Evolutionary conservation across 306 rosid genomes (phyloP), one percentile per base, ranked within the genome.

Genomic region (Castanospermum australe): DNA sequence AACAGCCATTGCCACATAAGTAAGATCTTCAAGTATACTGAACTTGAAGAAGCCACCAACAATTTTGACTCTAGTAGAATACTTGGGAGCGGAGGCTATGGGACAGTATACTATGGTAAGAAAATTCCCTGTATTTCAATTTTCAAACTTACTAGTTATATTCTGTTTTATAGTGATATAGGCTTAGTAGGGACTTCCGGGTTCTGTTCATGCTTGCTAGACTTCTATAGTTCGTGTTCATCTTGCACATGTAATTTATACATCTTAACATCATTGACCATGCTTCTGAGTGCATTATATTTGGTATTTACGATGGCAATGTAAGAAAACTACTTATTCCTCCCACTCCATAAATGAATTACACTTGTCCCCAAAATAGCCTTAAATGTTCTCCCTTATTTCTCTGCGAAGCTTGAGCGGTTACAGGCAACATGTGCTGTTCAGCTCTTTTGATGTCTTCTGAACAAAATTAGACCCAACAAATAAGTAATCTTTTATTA

Each of bases 61-160:
- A 72, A 77, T 10, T 85, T 85, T 71, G 83, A 81, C 28, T 13
- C 56, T 20, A 33, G n/a, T 22, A 84, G 67, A 39, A 12, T 45
- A 44, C 85, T 81, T 54, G 88, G 85, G 5, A 74, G 25, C 3
- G 88, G 88, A 56, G 71, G 76, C n/a, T 78, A 76, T 50, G 88
- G 85, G 22, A 81, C 73, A 7, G 85, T 84, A 15, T 84, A 84
- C 77, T 68, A 15, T 8, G 88, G 85, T 81, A 72, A 65, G 79
- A 71, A 41, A 44, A 12, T 70, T 4, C 25, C 2, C 25, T 59
- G 45, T 10, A 44, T 39, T 42, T 69, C 28, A 39, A 25, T 39
- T 72, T 76, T 68, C 72, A 30, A 69, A 36, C 13, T 69, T 48
- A 24, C n/a, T 75, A 1, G 68, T 36, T 28, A 33, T 41, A 45